Conservation (phyloP, 148 eudicot species). For the Arbutus unedo region DNA sequence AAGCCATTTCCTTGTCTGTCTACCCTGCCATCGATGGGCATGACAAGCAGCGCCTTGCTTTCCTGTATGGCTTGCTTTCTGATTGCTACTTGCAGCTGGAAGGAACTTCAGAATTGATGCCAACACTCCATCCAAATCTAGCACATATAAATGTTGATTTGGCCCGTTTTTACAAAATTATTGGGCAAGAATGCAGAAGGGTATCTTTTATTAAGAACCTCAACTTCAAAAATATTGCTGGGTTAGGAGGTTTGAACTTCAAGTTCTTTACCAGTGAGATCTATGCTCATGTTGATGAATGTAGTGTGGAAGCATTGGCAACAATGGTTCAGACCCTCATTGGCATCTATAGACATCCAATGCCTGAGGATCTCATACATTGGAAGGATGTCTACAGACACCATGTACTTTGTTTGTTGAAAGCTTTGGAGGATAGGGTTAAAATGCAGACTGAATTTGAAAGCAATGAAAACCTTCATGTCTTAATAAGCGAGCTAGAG, state of each 20-base stretch:
- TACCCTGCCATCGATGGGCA: slow-evolving; percentile 70
- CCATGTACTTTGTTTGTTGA: slow-evolving; percentile 48
- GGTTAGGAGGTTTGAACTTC: slow-evolving; percentile 51
- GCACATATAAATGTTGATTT: slow-evolving; percentile 26
- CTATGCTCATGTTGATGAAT: slow-evolving; percentile 61
- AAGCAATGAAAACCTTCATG: slow-evolving; percentile 45
- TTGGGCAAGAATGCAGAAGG: slow-evolving; percentile 67
- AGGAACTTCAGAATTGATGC: slow-evolving; percentile 29
- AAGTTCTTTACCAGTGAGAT: slow-evolving; percentile 61
- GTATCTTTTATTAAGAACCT: slow-evolving; percentile 66
- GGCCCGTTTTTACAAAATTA: slow-evolving; percentile 54
- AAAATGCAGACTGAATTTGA: slow-evolving; percentile 32
- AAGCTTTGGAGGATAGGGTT: slow-evolving; percentile 49
- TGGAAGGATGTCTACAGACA: slow-evolving; percentile 65
- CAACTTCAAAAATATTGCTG: slow-evolving; percentile 85
- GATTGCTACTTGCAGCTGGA: slow-evolving; percentile 66
- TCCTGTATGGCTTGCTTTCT: slow-evolving; percentile 60
- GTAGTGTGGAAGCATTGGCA: slow-evolving; percentile 78
- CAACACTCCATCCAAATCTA: slow-evolving; percentile 20
- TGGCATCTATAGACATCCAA: slow-evolving; percentile 31
- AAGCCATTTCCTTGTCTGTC: slow-evolving; percentile 48
- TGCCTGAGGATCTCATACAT: slow-evolving; percentile 46
- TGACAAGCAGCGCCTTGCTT: slow-evolving; percentile 74
- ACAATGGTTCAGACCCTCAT: slow-evolving; percentile 66
- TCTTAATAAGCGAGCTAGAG: slow-evolving; percentile 67